Conservation (phyloP, 2,329 filamentous ascomycete genomes). For the Leptographium galeiforme region DNA sequence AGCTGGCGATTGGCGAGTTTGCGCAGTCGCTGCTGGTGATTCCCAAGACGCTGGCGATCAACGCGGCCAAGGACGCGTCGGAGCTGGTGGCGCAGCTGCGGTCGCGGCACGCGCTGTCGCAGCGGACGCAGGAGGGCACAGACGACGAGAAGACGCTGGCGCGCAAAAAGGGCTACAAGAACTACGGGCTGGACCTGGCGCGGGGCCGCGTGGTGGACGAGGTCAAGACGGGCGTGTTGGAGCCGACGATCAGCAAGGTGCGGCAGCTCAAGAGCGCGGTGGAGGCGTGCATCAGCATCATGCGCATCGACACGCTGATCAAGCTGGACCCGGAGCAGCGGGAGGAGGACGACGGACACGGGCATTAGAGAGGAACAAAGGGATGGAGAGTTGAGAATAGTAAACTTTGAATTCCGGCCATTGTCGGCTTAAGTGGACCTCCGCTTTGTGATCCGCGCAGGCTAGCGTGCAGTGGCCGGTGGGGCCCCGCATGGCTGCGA, state of each 20-base stretch:
- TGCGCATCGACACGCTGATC: slow-evolving; percentile 98
- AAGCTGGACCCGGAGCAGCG: slow-evolving; percentile 87
- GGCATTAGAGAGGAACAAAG: slow-evolving; percentile 44
- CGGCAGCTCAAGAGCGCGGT: slow-evolving; percentile 97
- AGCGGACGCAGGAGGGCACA: slow-evolving; percentile 60
- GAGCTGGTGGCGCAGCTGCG: slow-evolving; percentile 93
- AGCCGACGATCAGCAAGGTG: slow-evolving; percentile 97
- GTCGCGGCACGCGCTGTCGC: slow-evolving; percentile 83
- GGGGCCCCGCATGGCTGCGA: no score
- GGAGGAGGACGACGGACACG: slow-evolving; percentile 70
- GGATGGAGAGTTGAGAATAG: not conserved
- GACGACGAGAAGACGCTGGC: slow-evolving; percentile 83
- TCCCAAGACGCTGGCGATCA: slow-evolving; percentile 91
- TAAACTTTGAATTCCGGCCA: slow-evolving; percentile 7
- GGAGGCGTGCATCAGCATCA: slow-evolving; percentile 96
- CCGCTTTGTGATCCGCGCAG: no score
- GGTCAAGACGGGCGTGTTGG: slow-evolving; percentile 87
- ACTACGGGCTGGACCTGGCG: slow-evolving; percentile 85
- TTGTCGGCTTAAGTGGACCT: slow-evolving; percentile 11
- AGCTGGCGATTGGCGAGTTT: slow-evolving; percentile 95
- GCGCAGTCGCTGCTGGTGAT: slow-evolving; percentile 88
- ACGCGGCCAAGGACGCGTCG: slow-evolving; percentile 90
- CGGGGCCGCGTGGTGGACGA: slow-evolving; percentile 87
- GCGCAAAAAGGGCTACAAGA: slow-evolving; percentile 95
- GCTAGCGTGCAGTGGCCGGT: no score